Conservation (phyloP, 2,329 filamentous ascomycete species). For the Thelonectria blattea region DNA sequence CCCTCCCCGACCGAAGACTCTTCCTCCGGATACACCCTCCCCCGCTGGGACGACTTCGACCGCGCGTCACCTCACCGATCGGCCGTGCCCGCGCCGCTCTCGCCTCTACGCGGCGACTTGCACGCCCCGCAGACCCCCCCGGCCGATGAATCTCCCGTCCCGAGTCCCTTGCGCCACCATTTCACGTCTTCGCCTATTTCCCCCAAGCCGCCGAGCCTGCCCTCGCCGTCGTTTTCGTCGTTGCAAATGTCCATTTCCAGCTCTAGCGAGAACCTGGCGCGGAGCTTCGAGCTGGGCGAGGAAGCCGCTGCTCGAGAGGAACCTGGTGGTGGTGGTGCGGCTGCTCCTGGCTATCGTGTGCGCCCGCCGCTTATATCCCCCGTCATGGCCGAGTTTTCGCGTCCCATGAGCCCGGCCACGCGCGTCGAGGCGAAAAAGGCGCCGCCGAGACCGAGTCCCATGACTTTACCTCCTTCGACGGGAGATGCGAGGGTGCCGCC, state of each 20-base stretch:
- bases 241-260: constrained; percentile 44
- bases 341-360: constrained; percentile 1
- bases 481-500: constrained; percentile 14
- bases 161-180: constrained; percentile 27
- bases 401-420: constrained; percentile 25
- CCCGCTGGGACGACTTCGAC: constrained; percentile 41
- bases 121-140: constrained; percentile 21
- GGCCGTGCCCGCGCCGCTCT: constrained; percentile 45
- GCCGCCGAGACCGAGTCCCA: constrained; percentile 41
- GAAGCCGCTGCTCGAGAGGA: constrained; percentile 14
- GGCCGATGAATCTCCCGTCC: constrained; percentile 13
- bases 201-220: constrained; percentile 40
- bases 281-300: constrained; percentile 40
- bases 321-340: background rate
- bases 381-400: constrained; percentile 39
- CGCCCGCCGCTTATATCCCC: constrained; percentile 40
- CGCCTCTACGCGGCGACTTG: constrained; percentile 32
- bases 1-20: constrained; percentile 19
- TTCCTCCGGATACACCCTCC: constrained; percentile 22
- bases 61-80: constrained; percentile 40
- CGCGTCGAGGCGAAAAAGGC: constrained; percentile 43
- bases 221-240: constrained; percentile 46
- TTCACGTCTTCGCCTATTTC: constrained; percentile 40
- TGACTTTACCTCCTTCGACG: constrained; percentile 38
- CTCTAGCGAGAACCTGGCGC: constrained; percentile 41